Evolutionary conservation across 2,329 filamentous ascomycete genomes (phyloP), one percentile per base, ranked within the genome.

Genomic region (Trichoderma sp.): DNA sequence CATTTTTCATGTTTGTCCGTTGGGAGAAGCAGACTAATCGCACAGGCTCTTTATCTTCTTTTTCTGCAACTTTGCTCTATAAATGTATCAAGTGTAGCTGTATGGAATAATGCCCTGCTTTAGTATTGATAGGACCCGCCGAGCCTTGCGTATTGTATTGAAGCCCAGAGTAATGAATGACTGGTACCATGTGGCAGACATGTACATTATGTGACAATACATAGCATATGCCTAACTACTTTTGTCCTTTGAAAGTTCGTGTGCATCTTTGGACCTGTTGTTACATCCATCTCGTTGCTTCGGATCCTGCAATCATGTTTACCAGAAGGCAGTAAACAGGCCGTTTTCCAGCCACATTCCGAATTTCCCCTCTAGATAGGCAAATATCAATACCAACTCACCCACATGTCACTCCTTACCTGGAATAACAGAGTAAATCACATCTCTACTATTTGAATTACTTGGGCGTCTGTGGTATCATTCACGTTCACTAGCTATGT

Each of bases 21-120:
- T 48, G 50, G 50, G 48, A 29, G 37, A 66, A 39, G 67, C 67
- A 64, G 58, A 68, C 67, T 68, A 68, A 68, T 68, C 67, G 56
- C 63, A 68, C 63, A 68, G 67, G 61, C 39, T 37, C 53, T 61
- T 63, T 22, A 39, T 35, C 5, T 60, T 57, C 25, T 19, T 13
- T 48, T 64, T 27, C 32, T 35, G 29, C 39, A 65, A 35, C 7
- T 35, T 35, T 37, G 37, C 52, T 35, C 19, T 27, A 57, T 65
- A 56, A 56, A 65, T 65, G 63, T 57, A 57, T n/a, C n/a, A 65
- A 65, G 19, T 65, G 63, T 65, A 65, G 37, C 63, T 56, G 53
- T 57, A 65, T 25, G 9, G 15, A 65, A 57, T 37, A 35, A 42
- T 48, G 52, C 27, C 29, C 35, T 65, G 53, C 48, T 35, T 56